Conservation (phyloP, 768 basidiomycete genomes). For the Trametes sanguinea region DNA sequence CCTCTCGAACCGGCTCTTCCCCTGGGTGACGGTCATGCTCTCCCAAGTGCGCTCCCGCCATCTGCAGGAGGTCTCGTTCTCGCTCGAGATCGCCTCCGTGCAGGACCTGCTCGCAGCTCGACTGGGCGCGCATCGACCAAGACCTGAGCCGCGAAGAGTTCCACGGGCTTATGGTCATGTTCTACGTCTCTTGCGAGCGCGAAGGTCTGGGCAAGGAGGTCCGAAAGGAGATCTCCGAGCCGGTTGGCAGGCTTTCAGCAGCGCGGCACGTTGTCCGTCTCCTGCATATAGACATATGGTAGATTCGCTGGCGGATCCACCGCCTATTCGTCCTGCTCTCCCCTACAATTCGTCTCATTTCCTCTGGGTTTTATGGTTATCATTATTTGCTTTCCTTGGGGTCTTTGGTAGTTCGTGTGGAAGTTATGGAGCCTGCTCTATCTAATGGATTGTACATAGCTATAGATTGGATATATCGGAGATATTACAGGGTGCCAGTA, state of each 20-base stretch:
- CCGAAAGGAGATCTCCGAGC: constrained; percentile 17
- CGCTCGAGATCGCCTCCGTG: constrained; percentile 29
- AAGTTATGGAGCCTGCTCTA: neutral
- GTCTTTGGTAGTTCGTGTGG: neutral
- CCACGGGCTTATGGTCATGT: constrained; percentile 26
- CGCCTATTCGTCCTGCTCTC: neutral
- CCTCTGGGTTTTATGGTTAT: neutral
- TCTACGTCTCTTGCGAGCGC: constrained; percentile 29
- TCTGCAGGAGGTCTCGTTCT: constrained; percentile 29
- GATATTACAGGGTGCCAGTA: no score
- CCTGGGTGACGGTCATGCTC: constrained; percentile 31
- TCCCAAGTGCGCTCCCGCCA: constrained; percentile 24
- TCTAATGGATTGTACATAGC: neutral
- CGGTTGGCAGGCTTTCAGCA: constrained; percentile 25
- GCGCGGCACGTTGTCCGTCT: constrained; percentile 27
- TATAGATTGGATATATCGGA: neutral
- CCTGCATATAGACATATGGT: constrained; percentile 22
- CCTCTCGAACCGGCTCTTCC: constrained; percentile 28
- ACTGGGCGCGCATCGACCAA: constrained; percentile 32
- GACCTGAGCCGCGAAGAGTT: constrained; percentile 28
- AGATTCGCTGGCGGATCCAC: neutral
- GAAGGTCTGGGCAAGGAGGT: constrained; percentile 21
- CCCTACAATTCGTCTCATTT: neutral
- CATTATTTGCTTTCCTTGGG: neutral
- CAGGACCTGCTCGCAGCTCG: constrained; percentile 26